Percentiles rank a stretch among this genome's conserved stretches.
phyloP scores from a whole-genome alignment of 2,329 filamentous ascomycete genomes.

The Geoglossum cookeanum region DNA sequence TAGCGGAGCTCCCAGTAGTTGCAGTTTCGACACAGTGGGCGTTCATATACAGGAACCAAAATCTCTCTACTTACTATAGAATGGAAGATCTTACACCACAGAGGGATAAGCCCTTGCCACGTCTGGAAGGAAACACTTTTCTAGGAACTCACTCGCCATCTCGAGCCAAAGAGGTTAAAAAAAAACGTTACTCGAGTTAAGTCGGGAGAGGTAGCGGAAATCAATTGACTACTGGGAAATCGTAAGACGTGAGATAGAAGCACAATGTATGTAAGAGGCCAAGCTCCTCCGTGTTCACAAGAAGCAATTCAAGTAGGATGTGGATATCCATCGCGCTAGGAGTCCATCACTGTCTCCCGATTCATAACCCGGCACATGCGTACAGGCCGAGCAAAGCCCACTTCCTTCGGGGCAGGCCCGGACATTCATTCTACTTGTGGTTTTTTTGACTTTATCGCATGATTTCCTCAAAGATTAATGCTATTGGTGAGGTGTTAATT shows the following conservation, averaged over 20 bases:
- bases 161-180: not conserved
- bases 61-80: not conserved
- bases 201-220: not conserved
- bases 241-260: not conserved
- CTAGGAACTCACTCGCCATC: not conserved
- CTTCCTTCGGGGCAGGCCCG: not conserved
- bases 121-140: not conserved
- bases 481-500: conserved; percentile 19
- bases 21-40: not conserved
- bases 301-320: not conserved
- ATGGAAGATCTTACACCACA: not conserved
- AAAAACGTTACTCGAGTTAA: not conserved
- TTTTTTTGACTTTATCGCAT: conserved; percentile 37
- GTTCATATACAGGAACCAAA: not conserved
- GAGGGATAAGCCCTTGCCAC: not conserved
- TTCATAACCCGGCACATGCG: not conserved
- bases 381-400: not conserved
- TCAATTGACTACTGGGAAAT: not conserved
- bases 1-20: not conserved
- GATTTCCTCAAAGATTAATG: conserved; percentile 92
- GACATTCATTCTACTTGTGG: not conserved
- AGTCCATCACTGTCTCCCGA: not conserved
- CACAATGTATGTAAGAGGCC: conserved; percentile 1
- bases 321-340: not conserved
- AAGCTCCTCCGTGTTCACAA: not conserved